Evolutionary conservation across 495 filamentous ascomycete genomes (phyloP).

Genomic region (Thozetella sp.): DNA sequence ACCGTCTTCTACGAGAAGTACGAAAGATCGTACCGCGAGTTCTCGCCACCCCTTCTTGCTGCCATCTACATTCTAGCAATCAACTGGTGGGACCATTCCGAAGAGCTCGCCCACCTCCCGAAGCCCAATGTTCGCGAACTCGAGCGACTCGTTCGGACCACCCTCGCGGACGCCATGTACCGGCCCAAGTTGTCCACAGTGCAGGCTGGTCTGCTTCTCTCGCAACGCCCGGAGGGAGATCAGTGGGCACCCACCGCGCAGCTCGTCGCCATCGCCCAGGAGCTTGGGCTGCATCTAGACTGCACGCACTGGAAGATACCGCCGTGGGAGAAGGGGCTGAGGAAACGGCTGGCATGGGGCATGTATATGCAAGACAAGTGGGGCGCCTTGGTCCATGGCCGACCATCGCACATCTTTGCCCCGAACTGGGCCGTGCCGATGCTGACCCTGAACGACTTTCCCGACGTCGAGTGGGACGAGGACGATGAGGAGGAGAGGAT

Average conservation of each 20-base stretch:
- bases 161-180: slow-evolving; percentile 76
- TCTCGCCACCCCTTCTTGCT: slow-evolving; percentile 83
- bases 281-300: slow-evolving; percentile 85
- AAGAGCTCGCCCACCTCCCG: slow-evolving; percentile 61
- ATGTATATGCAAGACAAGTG: slow-evolving; percentile 95
- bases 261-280: slow-evolving; percentile 76
- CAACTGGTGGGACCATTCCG: slow-evolving; percentile 83
- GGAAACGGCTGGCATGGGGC: slow-evolving; percentile 87
- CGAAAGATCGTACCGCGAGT: slow-evolving; percentile 69
- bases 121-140: slow-evolving; percentile 75
- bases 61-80: slow-evolving; percentile 90
- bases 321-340: slow-evolving; percentile 79
- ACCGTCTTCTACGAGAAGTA: slow-evolving; percentile 85
- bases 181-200: slow-evolving; percentile 90
- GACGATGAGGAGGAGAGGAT: slow-evolving; percentile 58
- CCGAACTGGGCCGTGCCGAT: slow-evolving; percentile 82
- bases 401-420: slow-evolving; percentile 79
- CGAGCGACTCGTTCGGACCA: slow-evolving; percentile 74
- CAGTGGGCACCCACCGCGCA: slow-evolving; percentile 88
- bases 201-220: slow-evolving; percentile 86
- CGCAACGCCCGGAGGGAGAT: slow-evolving; percentile 85
- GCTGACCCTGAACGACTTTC: slow-evolving; percentile 70
- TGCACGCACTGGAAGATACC: slow-evolving; percentile 89
- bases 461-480: slow-evolving; percentile 61
- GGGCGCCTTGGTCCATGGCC: slow-evolving; percentile 83